Percentiles rank a stretch among this genome's conserved stretches.
Evolutionary conservation across 495 filamentous ascomycete species (phyloP).

Genomic region (Penicillium daleae): DNA sequence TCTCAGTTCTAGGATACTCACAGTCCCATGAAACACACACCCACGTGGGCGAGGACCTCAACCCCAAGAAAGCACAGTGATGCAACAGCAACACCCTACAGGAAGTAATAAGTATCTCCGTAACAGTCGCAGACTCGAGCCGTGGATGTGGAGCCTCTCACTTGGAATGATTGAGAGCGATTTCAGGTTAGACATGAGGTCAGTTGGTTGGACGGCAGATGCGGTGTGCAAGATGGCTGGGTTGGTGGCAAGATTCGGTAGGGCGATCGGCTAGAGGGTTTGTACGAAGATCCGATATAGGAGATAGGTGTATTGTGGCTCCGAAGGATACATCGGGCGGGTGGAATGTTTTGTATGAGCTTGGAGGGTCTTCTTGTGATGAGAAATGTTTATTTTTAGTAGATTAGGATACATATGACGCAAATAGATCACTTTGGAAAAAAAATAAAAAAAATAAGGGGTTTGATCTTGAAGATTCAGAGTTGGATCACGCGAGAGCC

Average conservation of each 20-base stretch:
- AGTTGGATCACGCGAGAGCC: neutral
- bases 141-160: neutral
- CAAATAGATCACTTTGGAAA: neutral
- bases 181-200: conserved; percentile 15
- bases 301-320: neutral
- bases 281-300: neutral
- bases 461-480: neutral
- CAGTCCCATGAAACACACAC: neutral
- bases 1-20: neutral
- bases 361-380: neutral
- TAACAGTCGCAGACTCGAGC: neutral
- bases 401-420: neutral
- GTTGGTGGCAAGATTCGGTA: neutral
- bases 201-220: conserved; percentile 20
- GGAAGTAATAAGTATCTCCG: neutral
- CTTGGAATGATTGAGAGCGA: neutral
- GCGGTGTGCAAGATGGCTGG: conserved; percentile 17
- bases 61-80: neutral
- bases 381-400: neutral
- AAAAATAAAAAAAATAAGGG: too few species aligned
- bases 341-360: neutral
- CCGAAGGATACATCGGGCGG: neutral
- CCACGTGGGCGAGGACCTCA: neutral
- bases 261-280: neutral
- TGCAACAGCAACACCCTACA: neutral